Evolutionary conservation across 2,329 filamentous ascomycete species (phyloP), one percentile per base, ranked within the genome.

Genomic region (Colletotrichum chrysophilum): DNA sequence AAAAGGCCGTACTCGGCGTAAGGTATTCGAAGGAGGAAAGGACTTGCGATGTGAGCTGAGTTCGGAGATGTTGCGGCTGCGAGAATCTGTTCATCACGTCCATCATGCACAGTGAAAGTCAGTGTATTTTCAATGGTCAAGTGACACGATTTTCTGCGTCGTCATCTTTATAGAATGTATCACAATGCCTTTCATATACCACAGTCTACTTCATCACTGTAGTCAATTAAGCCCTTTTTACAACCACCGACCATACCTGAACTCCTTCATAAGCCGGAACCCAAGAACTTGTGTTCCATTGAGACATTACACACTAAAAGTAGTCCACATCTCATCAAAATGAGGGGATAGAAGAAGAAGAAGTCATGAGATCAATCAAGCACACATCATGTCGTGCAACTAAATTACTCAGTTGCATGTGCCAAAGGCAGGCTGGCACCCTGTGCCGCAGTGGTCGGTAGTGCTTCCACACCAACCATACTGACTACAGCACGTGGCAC

Each of bases 381-480:
- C n/a, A 62, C 7, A 21, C 32, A 21, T 36, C 58, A 62, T 62
- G 10, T 62, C 58, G 26, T 62, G 14, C 24, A 58, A 14, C 60
- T 21, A 9, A 10, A 26, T 16, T 6, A 4, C 24, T 70, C 30
- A 74, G n/a, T 66, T 70, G 70, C 76, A 77, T 26, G 66, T 68
- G 32, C 76, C 76, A 43, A 76, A 73, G 13, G 55, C 69, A 28
- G 76, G 56, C 68, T 71, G 74, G 36, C 71, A 77, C 14, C 77
- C 77, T 4, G 58, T 30, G 16, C 71, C 70, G 71, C 79, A 80
- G 71, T 80, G 78, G 24, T 78, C 76, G 14, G 75, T 6, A 12
- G 77, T 76, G 60, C 64, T 64, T n/a, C 79, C 79, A 58, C 78
- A 79, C 71, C 76, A 79, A 48, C 78, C 78, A 61, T 77, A 79